Evolutionary conservation across 306 rosid species (phyloP).

Genomic region (Gastrolobium bilobum): DNA sequence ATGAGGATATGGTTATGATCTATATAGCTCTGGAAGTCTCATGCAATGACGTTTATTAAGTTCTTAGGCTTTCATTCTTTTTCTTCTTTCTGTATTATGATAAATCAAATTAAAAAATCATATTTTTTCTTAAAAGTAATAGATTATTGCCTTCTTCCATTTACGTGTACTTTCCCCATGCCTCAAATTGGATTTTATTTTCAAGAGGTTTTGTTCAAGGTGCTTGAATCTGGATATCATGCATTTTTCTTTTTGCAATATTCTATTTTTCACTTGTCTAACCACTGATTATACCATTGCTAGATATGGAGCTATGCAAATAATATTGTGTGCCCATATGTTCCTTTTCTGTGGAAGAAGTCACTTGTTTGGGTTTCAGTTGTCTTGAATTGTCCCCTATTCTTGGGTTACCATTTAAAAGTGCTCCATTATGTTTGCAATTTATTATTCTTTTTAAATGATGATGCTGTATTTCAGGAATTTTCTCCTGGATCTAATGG

Average conservation of each 20-base stretch:
- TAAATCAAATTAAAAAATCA: constrained; percentile 1
- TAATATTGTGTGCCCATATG: neutral
- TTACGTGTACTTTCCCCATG: neutral
- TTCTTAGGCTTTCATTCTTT: constrained; percentile 11
- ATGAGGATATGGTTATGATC: constrained; percentile 43
- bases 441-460: constrained; percentile 38
- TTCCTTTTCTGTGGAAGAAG: constrained; percentile 17
- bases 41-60: constrained; percentile 16
- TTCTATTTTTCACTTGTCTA: constrained; percentile 7
- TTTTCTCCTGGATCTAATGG: constrained; percentile 99
- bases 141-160: constrained; percentile 16
- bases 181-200: constrained; percentile 21
- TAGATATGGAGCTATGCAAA: constrained; percentile 11
- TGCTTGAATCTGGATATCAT: constrained; percentile 10
- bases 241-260: neutral
- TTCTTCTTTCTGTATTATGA: neutral
- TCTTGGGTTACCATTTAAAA: constrained; percentile 27
- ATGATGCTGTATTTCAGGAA: constrained; percentile 68
- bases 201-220: constrained; percentile 21
- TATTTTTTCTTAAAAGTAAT: constrained; percentile 14
- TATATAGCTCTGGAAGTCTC: constrained; percentile 30
- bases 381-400: constrained; percentile 14
- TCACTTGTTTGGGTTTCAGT: constrained; percentile 29
- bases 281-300: constrained; percentile 5
- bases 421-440: neutral